Evolutionary conservation across 441 rosid genomes (phyloP).

Genomic region (Erodium trifolium): DNA sequence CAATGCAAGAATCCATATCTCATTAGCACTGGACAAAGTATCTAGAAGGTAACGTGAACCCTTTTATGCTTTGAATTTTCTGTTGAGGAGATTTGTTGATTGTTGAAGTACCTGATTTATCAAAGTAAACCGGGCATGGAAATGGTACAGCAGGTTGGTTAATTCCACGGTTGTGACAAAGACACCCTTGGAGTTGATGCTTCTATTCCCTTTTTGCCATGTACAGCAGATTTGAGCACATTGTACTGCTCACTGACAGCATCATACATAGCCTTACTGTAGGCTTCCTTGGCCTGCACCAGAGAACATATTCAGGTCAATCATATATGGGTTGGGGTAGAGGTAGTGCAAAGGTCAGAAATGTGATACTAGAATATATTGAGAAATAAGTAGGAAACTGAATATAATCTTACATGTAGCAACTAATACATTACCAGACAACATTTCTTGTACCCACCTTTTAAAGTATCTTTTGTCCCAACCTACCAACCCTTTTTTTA

Average conservation of each 20-base stretch:
- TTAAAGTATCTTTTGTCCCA: not conserved
- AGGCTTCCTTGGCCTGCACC: constrained; percentile 62
- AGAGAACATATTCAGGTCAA: constrained; percentile 17
- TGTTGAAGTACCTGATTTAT: constrained; percentile 23
- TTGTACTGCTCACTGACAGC: constrained; percentile 64
- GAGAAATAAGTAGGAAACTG: not conserved
- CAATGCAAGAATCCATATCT: not conserved
- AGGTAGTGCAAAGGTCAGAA: not conserved
- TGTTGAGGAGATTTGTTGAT: not conserved
- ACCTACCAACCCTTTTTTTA: not conserved
- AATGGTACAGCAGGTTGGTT: constrained; percentile 20
- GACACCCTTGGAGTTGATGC: constrained; percentile 58
- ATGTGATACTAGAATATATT: not conserved
- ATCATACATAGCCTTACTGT: constrained; percentile 39
- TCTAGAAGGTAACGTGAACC: not conserved
- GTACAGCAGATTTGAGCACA: constrained; percentile 53
- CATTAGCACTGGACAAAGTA: not conserved
- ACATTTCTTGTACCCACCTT: not conserved
- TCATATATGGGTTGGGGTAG: constrained; percentile 9
- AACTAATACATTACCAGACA: constrained; percentile 1
- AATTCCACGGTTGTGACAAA: constrained; percentile 76
- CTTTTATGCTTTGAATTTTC: not conserved
- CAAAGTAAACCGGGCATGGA: constrained; percentile 2
- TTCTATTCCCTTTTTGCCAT: constrained; percentile 45
- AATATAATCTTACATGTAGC: not conserved